Conservation (phyloP, 495 filamentous ascomycete genomes). For the Talaromyces proteolyticus region DNA sequence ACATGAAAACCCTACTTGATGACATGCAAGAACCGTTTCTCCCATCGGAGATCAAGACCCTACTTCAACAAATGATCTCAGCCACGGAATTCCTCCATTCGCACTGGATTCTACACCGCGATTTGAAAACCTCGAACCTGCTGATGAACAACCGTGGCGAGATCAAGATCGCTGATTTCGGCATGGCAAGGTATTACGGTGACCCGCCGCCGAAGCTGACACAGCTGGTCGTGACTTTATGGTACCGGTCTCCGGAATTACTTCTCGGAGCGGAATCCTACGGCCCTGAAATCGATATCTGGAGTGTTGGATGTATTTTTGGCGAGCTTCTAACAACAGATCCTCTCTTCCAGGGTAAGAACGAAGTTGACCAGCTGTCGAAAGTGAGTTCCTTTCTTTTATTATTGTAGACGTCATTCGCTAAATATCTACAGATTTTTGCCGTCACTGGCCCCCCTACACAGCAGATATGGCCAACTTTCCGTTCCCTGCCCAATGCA, state of each 20-base stretch:
- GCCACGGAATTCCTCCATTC: slow-evolving; percentile 83
- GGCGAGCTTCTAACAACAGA: slow-evolving; percentile 82
- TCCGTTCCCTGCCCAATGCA: slow-evolving; percentile 85
- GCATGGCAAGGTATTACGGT: slow-evolving; percentile 88
- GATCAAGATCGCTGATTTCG: slow-evolving; percentile 96
- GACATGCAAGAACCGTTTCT: slow-evolving; percentile 94
- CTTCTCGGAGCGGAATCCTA: slow-evolving; percentile 79
- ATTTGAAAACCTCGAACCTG: slow-evolving; percentile 94
- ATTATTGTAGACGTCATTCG: slow-evolving; percentile 13
- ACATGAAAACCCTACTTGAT: slow-evolving; percentile 88
- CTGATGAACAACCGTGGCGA: slow-evolving; percentile 92
- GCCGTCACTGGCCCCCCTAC: slow-evolving; percentile 86
- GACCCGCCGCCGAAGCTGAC: slow-evolving; percentile 81
- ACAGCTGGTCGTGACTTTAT: slow-evolving; percentile 92
- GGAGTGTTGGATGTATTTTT: slow-evolving; percentile 96
- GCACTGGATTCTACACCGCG: slow-evolving; percentile 92
- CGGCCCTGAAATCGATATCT: slow-evolving; percentile 78
- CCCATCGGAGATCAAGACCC: slow-evolving; percentile 86
- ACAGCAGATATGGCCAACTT: slow-evolving; percentile 78
- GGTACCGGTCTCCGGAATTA: slow-evolving; percentile 92
- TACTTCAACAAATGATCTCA: slow-evolving; percentile 74
- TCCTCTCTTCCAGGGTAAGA: slow-evolving; percentile 83
- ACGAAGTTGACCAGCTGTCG: slow-evolving; percentile 83
- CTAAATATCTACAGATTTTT: slow-evolving; percentile 57
- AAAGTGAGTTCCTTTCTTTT: slow-evolving; percentile 28